Base-by-base conservation (phyloP, 768 basidiomycete genomes). In the Sarcodon sp. region DNA sequence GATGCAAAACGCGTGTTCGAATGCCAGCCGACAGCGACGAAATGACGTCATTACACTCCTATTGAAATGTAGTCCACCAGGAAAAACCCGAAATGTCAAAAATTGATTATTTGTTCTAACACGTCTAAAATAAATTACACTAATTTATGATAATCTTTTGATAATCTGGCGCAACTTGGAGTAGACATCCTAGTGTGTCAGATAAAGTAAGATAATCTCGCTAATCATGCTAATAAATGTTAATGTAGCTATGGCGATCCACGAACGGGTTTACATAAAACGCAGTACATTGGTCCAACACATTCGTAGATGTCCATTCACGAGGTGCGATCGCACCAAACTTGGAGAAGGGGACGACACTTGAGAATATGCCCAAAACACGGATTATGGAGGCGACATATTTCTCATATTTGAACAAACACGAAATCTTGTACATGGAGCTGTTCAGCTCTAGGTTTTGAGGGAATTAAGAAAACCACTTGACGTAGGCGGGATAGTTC, bases 191-290 rank as follows among this genome's bases (percentile, higher is more conserved):
- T n/a, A n/a, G n/a, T n/a, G n/a, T n/a, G n/a, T n/a, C n/a, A n/a
- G 4, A 27, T 27, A 27, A 27, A 27, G 4, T 27, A 27, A 3
- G 4, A 2, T 27, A 27, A 27, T 27, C 4, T 4, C 4, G 21
- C 21, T 27, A 27, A 27, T 27, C 21, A 3, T 27, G 21, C 21
- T 27, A 27, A 27, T 27, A 27, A 27, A 27, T 27, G 21, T 27
- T 27, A 27, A 47, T 50, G 46, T 64, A 66, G 10, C 50, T 37
- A 52, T 62, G 60, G 44, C 54, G 41, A 51, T 65, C 61, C 33
- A 53, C 54, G 39, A 60, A 66, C 0, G 55, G 43, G 52, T 60
- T 66, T 0, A 65, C 52, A 54, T 50, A 67, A 44, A 68, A 69
- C 0, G 32, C 47, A 5, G 39, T 36, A 45, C 58, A 58, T 6